Base-by-base conservation (phyloP, 768 basidiomycete genomes). In the Termitomyces sp. region DNA sequence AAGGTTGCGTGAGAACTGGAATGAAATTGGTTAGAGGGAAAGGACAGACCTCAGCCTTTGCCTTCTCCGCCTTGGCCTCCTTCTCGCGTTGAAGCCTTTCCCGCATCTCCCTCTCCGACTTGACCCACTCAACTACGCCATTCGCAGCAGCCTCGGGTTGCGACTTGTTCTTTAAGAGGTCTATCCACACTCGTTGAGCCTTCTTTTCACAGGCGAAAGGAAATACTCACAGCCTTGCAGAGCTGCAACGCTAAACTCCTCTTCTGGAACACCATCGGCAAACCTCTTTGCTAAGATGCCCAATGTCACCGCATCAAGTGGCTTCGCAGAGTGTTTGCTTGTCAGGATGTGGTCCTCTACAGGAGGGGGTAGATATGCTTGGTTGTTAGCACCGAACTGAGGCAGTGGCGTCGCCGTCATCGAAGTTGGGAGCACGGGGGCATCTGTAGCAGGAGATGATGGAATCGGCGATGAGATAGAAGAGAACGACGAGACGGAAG, bases 201-300 rank as follows among this genome's bases (percentile, higher is more conserved):
- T 9, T 54, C 20, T 46, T 45, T 54, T 49, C 46, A 24, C 64
- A 49, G 51, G 65, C 62, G 65, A 53, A 63, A 64, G 63, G 60
- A 65, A 28, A 12, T 36, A 85, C 89, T 81, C 70, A 90, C 89
- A 94, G 70, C 92, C 93, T 74, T 95, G 93, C 54, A 97, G 76
- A 57, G 91, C 88, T 20, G 94, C 93, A 55, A 94, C 89, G 66
- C 89, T 90, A 67, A 94, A 92, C 73, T 90, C 88, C 42, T 88
- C 86, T 38, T 92, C 88, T 0, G 94, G 92, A 22, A 95, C 84
- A 24, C 83, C 76, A 61, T 90, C 88, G 4, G 91, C 90, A 66
- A 95, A 95, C 58, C 76, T 66, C 74, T 88, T 84, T 10, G 91
- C 92, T 16, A 94, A 76, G n/a, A 71, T 64, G 28, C 81, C 84